phyloP scores from a whole-genome alignment of 768 basidiomycete species.

The Suillus placidus region DNA sequence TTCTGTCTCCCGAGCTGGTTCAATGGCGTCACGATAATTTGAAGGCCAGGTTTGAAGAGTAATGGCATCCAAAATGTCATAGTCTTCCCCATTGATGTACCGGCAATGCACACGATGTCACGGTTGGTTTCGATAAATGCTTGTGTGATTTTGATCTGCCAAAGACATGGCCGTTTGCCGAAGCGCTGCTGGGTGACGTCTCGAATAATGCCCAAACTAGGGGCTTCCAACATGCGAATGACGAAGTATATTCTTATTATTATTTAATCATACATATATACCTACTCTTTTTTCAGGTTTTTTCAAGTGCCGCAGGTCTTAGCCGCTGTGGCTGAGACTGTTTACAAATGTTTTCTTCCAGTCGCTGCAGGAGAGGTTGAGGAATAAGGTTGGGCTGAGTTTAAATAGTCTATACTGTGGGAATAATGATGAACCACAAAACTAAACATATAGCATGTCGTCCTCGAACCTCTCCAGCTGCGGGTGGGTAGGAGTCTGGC shows the following conservation, averaged over 20 bases:
- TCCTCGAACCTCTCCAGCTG: too few species aligned
- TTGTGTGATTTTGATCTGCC: constrained; percentile 20
- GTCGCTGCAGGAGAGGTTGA: constrained; percentile 7
- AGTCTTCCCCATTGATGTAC: constrained; percentile 12
- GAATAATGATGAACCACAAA: not conserved
- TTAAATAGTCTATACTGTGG: not conserved
- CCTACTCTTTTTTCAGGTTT: not conserved
- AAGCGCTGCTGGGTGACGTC: not conserved
- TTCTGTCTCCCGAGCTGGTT: too few species aligned
- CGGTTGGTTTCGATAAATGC: not conserved
- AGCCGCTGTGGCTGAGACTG: constrained; percentile 8
- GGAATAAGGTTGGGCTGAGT: constrained; percentile 10
- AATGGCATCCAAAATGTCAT: constrained; percentile 12
- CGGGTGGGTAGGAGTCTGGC: too few species aligned
- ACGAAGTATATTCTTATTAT: too few species aligned
- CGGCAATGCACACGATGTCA: constrained; percentile 2
- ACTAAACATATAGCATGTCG: too few species aligned
- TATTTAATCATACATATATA: not conserved
- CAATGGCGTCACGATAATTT: constrained; percentile 15
- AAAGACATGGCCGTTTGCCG: constrained; percentile 21
- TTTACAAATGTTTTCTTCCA: constrained; percentile 4
- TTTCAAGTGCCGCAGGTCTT: constrained; percentile 6
- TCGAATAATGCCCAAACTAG: not conserved
- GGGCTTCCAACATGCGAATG: not conserved
- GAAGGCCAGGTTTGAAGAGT: constrained; percentile 7